Evolutionary conservation across 306 rosid species (phyloP).

Genomic region (Macrotyloma uniflorum): DNA sequence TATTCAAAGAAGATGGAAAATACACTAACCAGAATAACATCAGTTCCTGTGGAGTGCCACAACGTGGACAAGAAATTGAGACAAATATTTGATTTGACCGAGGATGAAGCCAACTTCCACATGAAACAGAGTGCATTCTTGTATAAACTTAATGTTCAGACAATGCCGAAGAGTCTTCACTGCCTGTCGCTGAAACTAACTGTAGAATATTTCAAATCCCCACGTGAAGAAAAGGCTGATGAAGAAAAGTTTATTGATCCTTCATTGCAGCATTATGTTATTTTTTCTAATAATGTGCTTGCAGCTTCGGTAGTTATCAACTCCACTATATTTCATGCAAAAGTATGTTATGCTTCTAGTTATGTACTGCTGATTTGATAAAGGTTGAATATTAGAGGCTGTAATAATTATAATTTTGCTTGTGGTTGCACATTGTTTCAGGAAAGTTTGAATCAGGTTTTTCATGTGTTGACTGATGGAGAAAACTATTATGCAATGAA

Average conservation of each 20-base stretch:
- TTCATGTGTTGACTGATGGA: conserved; percentile 89
- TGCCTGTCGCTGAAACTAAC: conserved; percentile 94
- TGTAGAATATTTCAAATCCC: conserved; percentile 81
- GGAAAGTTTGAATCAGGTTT: conserved; percentile 81
- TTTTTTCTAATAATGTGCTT: conserved; percentile 86
- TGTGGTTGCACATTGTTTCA: conserved; percentile 54
- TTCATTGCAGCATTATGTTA: conserved; percentile 71
- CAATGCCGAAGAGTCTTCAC: conserved; percentile 95
- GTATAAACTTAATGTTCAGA: conserved; percentile 91
- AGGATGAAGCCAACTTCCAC: conserved; percentile 96
- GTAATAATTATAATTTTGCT: conserved; percentile 37
- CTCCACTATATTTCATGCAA: conserved; percentile 77
- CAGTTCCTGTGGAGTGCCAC: conserved; percentile 74
- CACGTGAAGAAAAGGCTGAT: conserved; percentile 52
- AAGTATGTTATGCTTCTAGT: conserved; percentile 57
- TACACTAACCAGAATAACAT: conserved; percentile 68
- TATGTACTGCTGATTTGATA: conserved; percentile 3
- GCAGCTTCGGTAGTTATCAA: conserved; percentile 91
- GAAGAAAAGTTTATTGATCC: conserved; percentile 70
- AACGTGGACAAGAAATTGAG: conserved; percentile 98
- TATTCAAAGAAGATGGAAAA: conserved; percentile 68
- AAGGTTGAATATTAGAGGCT: conserved; percentile 24
- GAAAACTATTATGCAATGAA: conserved; percentile 91
- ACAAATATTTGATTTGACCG: conserved; percentile 89
- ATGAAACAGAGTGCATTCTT: conserved; percentile 97